phyloP scores from a whole-genome alignment of 2,329 filamentous ascomycete genomes.

The Claviceps sp. region DNA sequence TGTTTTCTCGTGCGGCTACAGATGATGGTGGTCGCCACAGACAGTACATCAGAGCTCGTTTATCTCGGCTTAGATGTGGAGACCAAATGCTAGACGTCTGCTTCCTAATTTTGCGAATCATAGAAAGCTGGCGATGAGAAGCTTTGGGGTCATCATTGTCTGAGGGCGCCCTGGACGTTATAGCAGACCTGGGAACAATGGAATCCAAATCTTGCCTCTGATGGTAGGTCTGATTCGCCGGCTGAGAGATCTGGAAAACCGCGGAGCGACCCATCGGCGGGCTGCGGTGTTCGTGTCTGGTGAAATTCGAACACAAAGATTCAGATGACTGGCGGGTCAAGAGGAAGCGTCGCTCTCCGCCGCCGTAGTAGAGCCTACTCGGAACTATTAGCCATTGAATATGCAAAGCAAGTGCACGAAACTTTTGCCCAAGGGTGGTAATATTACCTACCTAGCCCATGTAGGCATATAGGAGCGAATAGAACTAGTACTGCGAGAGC shows the following conservation, averaged over 20 bases:
- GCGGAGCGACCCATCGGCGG: slow-evolving; percentile 35
- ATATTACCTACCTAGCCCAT: slow-evolving; percentile 39
- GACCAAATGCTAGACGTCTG: slow-evolving; percentile 55
- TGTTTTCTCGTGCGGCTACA: slow-evolving; percentile 43
- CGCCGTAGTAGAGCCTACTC: slow-evolving; percentile 54
- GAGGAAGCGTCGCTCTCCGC: slow-evolving; percentile 44
- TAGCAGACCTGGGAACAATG: slow-evolving; percentile 24
- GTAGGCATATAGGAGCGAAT: slow-evolving; percentile 32
- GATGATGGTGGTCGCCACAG: slow-evolving; percentile 64
- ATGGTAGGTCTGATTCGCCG: slow-evolving; percentile 22
- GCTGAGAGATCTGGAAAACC: slow-evolving; percentile 24
- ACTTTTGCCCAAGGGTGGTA: slow-evolving; percentile 5
- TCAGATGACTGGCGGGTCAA: slow-evolving; percentile 29
- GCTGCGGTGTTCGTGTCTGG: slow-evolving; percentile 33
- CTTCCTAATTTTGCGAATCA: slow-evolving; percentile 24
- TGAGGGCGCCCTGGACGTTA: neutral
- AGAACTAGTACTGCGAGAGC: slow-evolving; percentile 34
- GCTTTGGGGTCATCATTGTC: slow-evolving; percentile 19
- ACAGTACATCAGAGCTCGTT: slow-evolving; percentile 42
- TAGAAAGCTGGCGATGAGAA: slow-evolving; percentile 14
- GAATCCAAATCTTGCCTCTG: slow-evolving; percentile 31
- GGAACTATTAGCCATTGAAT: neutral
- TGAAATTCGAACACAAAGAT: slow-evolving; percentile 31
- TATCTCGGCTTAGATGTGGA: slow-evolving; percentile 55
- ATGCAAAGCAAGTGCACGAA: slow-evolving; percentile 5